Evolutionary conservation across 1,284 basidiomycete species (phyloP).

Genomic region (Mycosarcoma maydis): DNA sequence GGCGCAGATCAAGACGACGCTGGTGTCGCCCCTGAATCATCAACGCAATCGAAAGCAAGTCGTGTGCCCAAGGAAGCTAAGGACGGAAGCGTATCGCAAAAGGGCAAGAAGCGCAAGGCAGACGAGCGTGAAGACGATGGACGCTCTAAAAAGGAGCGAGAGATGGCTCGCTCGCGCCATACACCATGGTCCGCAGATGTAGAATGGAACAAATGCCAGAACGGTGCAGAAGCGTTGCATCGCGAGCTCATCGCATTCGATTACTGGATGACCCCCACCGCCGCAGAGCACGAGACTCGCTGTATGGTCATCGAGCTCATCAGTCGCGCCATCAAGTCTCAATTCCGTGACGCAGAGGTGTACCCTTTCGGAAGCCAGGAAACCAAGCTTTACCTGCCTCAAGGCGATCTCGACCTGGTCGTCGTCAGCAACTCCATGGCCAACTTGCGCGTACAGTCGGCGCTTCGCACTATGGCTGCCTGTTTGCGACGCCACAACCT

Average conservation of each 20-base stretch:
- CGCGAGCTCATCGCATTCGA: constrained; percentile 74
- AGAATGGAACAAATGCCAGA: constrained; percentile 79
- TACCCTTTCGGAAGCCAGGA: constrained; percentile 91
- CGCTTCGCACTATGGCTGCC: constrained; percentile 68
- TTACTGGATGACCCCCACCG: constrained; percentile 85
- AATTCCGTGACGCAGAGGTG: constrained; percentile 83
- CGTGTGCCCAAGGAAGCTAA: constrained; percentile 14
- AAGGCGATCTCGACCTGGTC: constrained; percentile 75
- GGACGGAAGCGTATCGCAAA: constrained; percentile 11
- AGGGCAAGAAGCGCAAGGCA: constrained; percentile 54
- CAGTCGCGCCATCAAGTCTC: constrained; percentile 73
- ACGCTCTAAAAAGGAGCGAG: constrained; percentile 73
- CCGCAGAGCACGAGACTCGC: constrained; percentile 84
- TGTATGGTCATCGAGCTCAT: constrained; percentile 80
- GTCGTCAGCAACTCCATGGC: constrained; percentile 68
- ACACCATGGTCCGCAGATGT: constrained; percentile 83
- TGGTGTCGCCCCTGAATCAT: constrained; percentile 10
- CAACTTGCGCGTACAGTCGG: constrained; percentile 63
- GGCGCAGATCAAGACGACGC: constrained; percentile 29
- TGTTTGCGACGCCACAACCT: constrained; percentile 70
- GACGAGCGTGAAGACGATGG: constrained; percentile 62
- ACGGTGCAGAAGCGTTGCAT: constrained; percentile 72
- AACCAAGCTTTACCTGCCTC: constrained; percentile 92
- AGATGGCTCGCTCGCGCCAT: constrained; percentile 73
- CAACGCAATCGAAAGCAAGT: constrained; percentile 1